Evolutionary conservation across 805 yeast genomes (phyloP), one percentile per base, ranked within the genome.

Genomic region (Candida manassasensis): DNA sequence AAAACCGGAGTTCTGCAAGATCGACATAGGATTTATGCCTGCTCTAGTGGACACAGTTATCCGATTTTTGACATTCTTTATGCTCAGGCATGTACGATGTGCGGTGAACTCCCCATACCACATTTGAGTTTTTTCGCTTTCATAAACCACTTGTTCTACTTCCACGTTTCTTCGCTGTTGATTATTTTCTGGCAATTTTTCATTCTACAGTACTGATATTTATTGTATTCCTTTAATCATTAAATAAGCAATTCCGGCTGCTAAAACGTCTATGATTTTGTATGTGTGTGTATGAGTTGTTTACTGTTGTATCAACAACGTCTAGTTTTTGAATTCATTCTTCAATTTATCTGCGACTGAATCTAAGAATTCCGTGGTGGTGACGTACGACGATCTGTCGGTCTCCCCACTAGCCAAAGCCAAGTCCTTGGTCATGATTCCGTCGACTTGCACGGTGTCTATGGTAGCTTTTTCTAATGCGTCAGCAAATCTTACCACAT

Each of bases 371-470:
- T 81, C 89, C 40, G 77, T 73, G 35, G 90, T 84, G 41, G 83
- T 77, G 33, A 81, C 90, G 48, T 77, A 82, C 27, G 79, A 64
- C 7, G 69, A 61, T 60, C 84, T 73, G 32, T 72, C 74, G 40
- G 78, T 70, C 44, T 71, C 73, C 43, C 84, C 84, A 50, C 73
- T 70, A 34, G 87, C 81, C 43, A 83, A 66, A 10, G 93, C 90
- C 55, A 84, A 71, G 56, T 84, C 93, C 57, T 84, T 84, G 38
- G 93, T 84, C 89, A 83, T 82, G 47, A 81, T 75, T 41, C 83
- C 81, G 52, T 82, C 89, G 42, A 67, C 66, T 44, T 79, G 79
- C 34, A 84, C 93, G 17, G 88, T 80, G 48, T 81, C 83, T 35
- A 83, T 51, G 35, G 84, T 82, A 34, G 82, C 80, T 39, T 69